phyloP scores from a whole-genome alignment of 306 rosid genomes.

The Cucurbita argyrosperma region DNA sequence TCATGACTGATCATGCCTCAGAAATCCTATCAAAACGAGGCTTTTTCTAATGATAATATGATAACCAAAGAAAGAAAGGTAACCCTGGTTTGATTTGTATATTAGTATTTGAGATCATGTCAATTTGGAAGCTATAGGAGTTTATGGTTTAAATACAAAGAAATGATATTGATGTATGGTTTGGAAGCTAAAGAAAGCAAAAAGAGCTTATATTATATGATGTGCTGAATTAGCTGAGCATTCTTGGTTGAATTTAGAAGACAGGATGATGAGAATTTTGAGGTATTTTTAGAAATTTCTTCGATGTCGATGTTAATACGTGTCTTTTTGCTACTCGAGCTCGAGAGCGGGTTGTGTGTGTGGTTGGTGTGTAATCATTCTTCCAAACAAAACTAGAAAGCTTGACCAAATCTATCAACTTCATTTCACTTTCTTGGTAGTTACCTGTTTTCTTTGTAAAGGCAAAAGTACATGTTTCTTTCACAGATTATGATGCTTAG shows the following conservation, averaged over 20 bases:
- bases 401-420: not conserved
- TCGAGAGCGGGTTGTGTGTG: not conserved
- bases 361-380: not conserved
- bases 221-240: not conserved
- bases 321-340: not conserved
- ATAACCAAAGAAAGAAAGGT: not conserved
- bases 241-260: too few species aligned
- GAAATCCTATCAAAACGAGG: not conserved
- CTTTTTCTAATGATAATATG: not conserved
- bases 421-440: not conserved
- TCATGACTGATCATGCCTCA: constrained; percentile 25
- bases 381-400: not conserved
- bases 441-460: not conserved
- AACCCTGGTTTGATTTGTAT: not conserved
- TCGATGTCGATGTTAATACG: not conserved
- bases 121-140: not conserved
- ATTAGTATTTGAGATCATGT: not conserved
- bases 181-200: not conserved
- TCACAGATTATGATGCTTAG: not conserved
- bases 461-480: not conserved
- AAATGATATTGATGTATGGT: not conserved
- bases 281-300: not conserved
- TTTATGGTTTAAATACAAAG: not conserved
- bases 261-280: not conserved
- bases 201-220: not conserved